Percentiles rank a stretch among this genome's conserved stretches.
Conservation (phyloP, 148 eudicot species). For the Vaccinium corymbosum region DNA sequence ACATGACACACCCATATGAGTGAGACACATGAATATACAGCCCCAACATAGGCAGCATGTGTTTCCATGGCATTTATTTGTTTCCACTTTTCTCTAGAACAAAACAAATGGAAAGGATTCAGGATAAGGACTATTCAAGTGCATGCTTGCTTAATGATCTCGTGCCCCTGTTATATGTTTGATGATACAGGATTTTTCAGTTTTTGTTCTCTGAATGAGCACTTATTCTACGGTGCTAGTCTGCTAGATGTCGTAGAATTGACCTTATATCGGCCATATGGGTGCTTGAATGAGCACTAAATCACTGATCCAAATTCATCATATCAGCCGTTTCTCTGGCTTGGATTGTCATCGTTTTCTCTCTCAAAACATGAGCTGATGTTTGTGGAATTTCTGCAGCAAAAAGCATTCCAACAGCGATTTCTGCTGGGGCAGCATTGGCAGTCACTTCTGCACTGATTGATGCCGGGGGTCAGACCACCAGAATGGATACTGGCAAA, state of each 20-base stretch:
- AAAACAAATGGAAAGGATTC: neutral
- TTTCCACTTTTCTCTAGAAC: neutral
- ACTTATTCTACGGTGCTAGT: neutral
- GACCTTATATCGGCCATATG: neutral
- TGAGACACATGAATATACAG: neutral
- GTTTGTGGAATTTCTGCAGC: conserved; percentile 33
- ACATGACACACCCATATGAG: neutral
- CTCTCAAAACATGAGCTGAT: neutral
- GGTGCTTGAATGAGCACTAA: neutral
- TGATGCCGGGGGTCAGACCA: conserved; percentile 75
- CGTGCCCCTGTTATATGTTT: neutral
- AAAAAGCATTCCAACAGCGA: conserved; percentile 66
- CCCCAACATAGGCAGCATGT: neutral
- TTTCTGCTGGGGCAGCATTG: conserved; percentile 82
- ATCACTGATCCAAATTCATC: neutral
- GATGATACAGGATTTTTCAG: neutral
- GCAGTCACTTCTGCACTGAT: conserved; percentile 77
- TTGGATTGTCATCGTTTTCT: neutral
- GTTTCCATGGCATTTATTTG: neutral
- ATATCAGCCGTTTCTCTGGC: neutral
- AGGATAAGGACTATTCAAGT: neutral
- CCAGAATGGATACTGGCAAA: conserved; percentile 53
- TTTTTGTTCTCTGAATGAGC: neutral
- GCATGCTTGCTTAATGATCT: neutral
- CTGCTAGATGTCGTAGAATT: neutral